Conservation (phyloP, 2,329 filamentous ascomycete species). For the Ceratocystis huliohia region DNA sequence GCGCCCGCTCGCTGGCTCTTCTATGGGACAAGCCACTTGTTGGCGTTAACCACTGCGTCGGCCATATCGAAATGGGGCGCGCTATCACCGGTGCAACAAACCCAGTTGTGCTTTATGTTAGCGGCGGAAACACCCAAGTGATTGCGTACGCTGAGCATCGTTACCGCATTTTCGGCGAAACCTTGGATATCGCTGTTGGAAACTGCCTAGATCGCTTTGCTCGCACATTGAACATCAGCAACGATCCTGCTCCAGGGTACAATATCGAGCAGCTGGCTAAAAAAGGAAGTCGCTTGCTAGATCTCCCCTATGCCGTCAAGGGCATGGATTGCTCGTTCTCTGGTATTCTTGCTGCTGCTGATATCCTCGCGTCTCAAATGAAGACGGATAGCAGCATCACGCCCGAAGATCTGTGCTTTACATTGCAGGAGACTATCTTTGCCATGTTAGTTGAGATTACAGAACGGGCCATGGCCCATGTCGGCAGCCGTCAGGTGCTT, state of each 20-base stretch:
- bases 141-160: conserved; percentile 90
- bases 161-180: conserved; percentile 96
- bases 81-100: conserved; percentile 81
- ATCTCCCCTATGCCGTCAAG: conserved; percentile 91
- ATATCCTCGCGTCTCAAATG: conserved; percentile 63
- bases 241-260: conserved; percentile 92
- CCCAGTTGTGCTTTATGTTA: conserved; percentile 91
- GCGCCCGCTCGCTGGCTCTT: conserved; percentile 65
- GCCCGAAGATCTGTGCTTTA: conserved; percentile 79
- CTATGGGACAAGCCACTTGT: conserved; percentile 84
- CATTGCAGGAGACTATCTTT: conserved; percentile 85
- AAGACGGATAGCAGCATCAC: conserved; percentile 48
- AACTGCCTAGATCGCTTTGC: conserved; percentile 97
- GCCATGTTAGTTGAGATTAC: conserved; percentile 98
- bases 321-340: conserved; percentile 98
- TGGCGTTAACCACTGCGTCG: conserved; percentile 95
- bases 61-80: conserved; percentile 97
- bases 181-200: conserved; percentile 91
- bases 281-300: conserved; percentile 60
- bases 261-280: conserved; percentile 92
- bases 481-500: conserved; percentile 77
- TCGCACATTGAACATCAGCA: conserved; percentile 77
- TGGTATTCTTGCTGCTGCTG: conserved; percentile 74
- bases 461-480: conserved; percentile 95
- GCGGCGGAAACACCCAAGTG: conserved; percentile 92